These are phyloP conservation scores for Colletotrichum theobromicola DNA, from an alignment of 2,329 filamentous ascomycete species.

Conservation along the genomic window DNA sequence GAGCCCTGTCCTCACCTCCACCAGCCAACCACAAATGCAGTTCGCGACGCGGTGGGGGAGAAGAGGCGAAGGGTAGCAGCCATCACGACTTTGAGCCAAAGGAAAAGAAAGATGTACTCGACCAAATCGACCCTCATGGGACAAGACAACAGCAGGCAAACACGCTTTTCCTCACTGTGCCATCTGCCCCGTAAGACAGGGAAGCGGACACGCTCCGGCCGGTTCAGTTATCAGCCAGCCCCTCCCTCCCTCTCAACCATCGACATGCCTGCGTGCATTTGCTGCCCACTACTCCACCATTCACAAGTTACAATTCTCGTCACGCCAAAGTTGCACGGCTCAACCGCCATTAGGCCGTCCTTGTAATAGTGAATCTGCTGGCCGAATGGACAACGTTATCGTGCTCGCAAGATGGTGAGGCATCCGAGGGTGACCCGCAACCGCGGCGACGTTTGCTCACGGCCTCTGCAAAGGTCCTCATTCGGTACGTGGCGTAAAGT, in stretches of 20 bases:
- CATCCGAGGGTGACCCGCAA: not conserved
- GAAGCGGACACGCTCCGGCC: not conserved
- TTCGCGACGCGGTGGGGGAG: not conserved
- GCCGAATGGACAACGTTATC: not conserved
- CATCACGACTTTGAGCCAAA: slow-evolving; percentile 2
- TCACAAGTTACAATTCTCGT: not conserved
- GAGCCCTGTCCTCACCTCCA: not conserved
- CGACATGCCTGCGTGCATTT: not conserved
- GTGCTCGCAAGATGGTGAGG: not conserved
- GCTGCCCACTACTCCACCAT: not conserved
- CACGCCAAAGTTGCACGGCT: not conserved
- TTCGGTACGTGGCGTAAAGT: slow-evolving; percentile 19
- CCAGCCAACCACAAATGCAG: not conserved
- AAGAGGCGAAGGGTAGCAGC: slow-evolving; percentile 7
- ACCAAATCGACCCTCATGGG: not conserved
- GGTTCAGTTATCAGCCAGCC: not conserved
- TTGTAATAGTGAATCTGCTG: not conserved
- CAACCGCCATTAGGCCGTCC: not conserved
- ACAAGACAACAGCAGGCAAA: not conserved
- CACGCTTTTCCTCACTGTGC: not conserved
- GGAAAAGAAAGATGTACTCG: not conserved
- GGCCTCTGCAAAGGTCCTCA: not conserved
- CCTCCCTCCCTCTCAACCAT: not conserved
- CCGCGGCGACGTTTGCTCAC: not conserved
- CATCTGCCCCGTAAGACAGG: not conserved